Conservation (phyloP, 345 rosid genomes). For the Dipteronia sinensis region DNA sequence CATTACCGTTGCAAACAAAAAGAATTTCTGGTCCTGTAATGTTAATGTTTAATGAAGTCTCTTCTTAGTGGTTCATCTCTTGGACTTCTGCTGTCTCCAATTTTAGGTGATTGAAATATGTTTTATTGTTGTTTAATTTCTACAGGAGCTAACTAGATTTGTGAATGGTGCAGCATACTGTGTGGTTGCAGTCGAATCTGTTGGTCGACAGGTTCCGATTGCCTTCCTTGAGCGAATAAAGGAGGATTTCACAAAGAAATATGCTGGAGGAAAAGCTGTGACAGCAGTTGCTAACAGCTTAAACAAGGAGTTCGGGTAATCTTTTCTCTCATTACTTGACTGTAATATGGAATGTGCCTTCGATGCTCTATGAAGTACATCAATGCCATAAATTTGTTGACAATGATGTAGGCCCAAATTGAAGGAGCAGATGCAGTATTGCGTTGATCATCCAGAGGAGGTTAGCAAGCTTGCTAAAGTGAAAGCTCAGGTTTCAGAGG, state of each 20-base stretch:
- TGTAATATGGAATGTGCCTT: not conserved
- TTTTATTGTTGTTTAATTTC: not conserved
- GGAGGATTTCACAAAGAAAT: slow-evolving; percentile 54
- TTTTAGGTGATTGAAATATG: not conserved
- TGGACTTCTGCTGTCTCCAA: not conserved
- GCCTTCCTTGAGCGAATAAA: slow-evolving; percentile 65
- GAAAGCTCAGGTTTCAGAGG: slow-evolving; percentile 89
- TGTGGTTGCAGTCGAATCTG: slow-evolving; percentile 66
- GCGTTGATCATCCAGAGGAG: slow-evolving; percentile 80
- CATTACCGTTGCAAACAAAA: not conserved
- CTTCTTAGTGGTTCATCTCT: not conserved
- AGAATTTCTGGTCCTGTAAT: not conserved
- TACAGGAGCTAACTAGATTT: not conserved
- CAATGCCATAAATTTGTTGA: not conserved
- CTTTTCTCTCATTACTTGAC: not conserved
- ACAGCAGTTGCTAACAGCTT: slow-evolving; percentile 52
- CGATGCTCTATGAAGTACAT: not conserved
- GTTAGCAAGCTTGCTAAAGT: slow-evolving; percentile 79
- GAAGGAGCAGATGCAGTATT: slow-evolving; percentile 72
- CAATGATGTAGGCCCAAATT: slow-evolving; percentile 45
- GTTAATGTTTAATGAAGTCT: not conserved
- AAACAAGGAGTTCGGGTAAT: slow-evolving; percentile 57
- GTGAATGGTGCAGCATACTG: slow-evolving; percentile 53
- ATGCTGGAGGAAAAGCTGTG: slow-evolving; percentile 57
- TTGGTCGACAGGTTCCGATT: slow-evolving; percentile 59